These are phyloP conservation scores for Aspergillus glaucus DNA, from an alignment of 2,329 filamentous ascomycete species.

Conservation along the genomic window DNA sequence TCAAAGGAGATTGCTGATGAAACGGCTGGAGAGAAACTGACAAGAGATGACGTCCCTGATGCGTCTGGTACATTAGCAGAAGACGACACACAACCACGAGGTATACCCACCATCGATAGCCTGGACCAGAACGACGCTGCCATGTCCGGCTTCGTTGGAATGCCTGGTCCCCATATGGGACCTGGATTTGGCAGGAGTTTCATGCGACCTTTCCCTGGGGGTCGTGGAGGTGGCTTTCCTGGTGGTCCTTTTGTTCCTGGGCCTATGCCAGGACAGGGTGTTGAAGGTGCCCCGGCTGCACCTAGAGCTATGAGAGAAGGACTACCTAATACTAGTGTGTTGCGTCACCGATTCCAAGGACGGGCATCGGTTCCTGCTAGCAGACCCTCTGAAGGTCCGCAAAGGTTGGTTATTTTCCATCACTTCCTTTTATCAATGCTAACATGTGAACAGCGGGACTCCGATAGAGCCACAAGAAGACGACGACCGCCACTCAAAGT, in stretches of 20 bases:
- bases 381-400: conserved; percentile 16
- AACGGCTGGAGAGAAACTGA: conserved; percentile 9
- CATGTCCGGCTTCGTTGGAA: conserved; percentile 23
- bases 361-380: conserved; percentile 18
- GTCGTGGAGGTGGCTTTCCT: conserved; percentile 25
- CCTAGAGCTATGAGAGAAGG: conserved; percentile 93
- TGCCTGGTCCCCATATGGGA: conserved; percentile 15
- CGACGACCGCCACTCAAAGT: conserved; percentile 19
- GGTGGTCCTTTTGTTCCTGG: conserved; percentile 25
- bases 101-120: conserved; percentile 27
- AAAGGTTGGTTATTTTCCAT: conserved; percentile 21
- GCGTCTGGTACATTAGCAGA: conserved; percentile 6
- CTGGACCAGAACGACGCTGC: conserved; percentile 20
- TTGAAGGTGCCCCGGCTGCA: conserved; percentile 72
- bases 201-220: conserved; percentile 39
- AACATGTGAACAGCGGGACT: conserved; percentile 13
- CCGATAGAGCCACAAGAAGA: conserved; percentile 33
- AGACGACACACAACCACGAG: conserved; percentile 20
- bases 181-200: conserved; percentile 37
- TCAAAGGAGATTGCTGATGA: conserved; percentile 6
- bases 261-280: conserved; percentile 47
- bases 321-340: conserved; percentile 71
- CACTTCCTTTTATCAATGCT: conserved; percentile 1
- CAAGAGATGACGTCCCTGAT: conserved; percentile 6
- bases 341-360: conserved; percentile 48